phyloP scores from a whole-genome alignment of 306 rosid genomes.

The Corylus avellana region DNA sequence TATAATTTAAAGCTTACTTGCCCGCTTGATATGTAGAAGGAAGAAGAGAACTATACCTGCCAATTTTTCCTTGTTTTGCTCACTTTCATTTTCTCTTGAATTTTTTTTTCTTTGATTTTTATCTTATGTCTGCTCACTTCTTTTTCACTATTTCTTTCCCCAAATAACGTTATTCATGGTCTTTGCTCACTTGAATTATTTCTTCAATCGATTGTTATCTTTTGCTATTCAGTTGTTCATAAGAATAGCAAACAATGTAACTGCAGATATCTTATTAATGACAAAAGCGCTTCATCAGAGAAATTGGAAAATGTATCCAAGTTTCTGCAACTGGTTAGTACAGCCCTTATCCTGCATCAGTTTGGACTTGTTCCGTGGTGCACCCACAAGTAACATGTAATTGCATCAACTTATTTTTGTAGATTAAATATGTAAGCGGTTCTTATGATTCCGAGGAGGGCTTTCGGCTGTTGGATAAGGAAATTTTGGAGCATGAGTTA shows the following conservation, averaged over 20 bases:
- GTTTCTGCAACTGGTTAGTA: conserved; percentile 85
- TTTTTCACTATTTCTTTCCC: background rate
- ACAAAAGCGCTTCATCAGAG: conserved; percentile 52
- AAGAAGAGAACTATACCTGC: background rate
- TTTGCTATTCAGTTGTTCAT: conserved; percentile 3
- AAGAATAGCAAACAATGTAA: conserved; percentile 23
- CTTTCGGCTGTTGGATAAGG: conserved; percentile 75
- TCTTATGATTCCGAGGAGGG: conserved; percentile 81
- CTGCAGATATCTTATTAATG: conserved; percentile 74
- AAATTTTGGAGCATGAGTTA: conserved; percentile 69
- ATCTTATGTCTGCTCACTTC: conserved; percentile 8
- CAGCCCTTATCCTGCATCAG: conserved; percentile 13
- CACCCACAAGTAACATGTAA: conserved; percentile 1
- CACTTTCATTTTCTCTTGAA: background rate
- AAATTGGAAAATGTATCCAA: conserved; percentile 48
- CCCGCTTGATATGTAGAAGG: conserved; percentile 2
- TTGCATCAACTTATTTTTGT: conserved; percentile 26
- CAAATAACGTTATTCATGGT: background rate
- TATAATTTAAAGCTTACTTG: conserved; percentile 16
- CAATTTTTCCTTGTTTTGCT: conserved; percentile 12
- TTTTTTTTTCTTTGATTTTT: conserved; percentile 12
- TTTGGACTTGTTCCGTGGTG: conserved; percentile 15
- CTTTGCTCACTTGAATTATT: background rate
- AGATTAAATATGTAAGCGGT: conserved; percentile 91
- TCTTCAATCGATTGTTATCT: background rate